A percentile compares a stretch with the other conserved stretches of the same genome.
phyloP scores from a whole-genome alignment of 2,329 filamentous ascomycete species.

The Daldinia eschscholtzii region DNA sequence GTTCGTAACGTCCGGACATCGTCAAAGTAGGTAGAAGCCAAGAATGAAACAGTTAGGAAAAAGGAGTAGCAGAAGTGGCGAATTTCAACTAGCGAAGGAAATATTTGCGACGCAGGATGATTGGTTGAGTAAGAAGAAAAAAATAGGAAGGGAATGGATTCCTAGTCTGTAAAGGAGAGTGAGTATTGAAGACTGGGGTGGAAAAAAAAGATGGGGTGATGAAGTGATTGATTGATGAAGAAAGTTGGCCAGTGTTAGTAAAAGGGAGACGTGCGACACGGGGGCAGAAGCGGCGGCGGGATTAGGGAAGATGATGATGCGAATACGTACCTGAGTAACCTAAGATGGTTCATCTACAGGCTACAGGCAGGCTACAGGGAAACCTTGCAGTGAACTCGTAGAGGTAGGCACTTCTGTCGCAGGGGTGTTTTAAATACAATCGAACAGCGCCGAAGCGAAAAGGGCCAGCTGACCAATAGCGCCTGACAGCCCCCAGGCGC shows the following conservation, averaged over 20 bases:
- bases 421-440: slow-evolving; percentile 27
- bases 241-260: slow-evolving; percentile 26
- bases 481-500: slow-evolving; percentile 25
- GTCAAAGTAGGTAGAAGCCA: slow-evolving; percentile 48
- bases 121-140: slow-evolving; percentile 29
- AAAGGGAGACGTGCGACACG: slow-evolving; percentile 41
- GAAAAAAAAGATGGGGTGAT: slow-evolving; percentile 30
- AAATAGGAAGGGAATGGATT: slow-evolving; percentile 30
- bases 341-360: background rate
- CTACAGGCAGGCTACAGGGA: background rate
- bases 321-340: slow-evolving; percentile 17
- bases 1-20: slow-evolving; percentile 70
- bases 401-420: slow-evolving; percentile 19
- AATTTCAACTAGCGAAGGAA: slow-evolving; percentile 29
- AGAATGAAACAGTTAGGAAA: slow-evolving; percentile 26
- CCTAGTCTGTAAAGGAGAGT: slow-evolving; percentile 38
- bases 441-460: slow-evolving; percentile 35
- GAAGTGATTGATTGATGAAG: slow-evolving; percentile 29
- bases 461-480: slow-evolving; percentile 38
- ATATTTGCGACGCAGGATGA: slow-evolving; percentile 34
- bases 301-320: slow-evolving; percentile 35
- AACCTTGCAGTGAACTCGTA: background rate
- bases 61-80: slow-evolving; percentile 29
- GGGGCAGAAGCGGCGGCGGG: slow-evolving; percentile 26
- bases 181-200: slow-evolving; percentile 33